Conservation (phyloP, 2,329 filamentous ascomycete species). For the Aspergillus sp. region DNA sequence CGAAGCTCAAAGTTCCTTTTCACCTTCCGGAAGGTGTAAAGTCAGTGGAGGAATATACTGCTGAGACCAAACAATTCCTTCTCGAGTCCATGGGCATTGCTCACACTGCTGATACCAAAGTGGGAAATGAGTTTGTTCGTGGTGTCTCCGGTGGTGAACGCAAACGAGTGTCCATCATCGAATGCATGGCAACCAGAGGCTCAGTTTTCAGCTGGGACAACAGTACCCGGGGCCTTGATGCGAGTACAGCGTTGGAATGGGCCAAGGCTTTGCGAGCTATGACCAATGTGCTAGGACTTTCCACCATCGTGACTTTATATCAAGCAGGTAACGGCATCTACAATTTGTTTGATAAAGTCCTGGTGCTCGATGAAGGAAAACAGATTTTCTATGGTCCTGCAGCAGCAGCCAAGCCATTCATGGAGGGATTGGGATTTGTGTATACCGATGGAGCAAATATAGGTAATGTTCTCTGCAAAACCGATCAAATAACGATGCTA, state of each 20-base stretch:
- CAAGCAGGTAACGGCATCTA: constrained; percentile 50
- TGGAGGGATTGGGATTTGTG: constrained; percentile 64
- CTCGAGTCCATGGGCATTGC: constrained; percentile 55
- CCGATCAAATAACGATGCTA: neutral
- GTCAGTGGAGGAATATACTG: constrained; percentile 54
- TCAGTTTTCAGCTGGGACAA: constrained; percentile 65
- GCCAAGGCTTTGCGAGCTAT: constrained; percentile 57
- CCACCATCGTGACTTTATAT: constrained; percentile 56
- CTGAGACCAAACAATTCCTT: constrained; percentile 52
- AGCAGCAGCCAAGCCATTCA: constrained; percentile 59
- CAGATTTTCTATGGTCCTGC: constrained; percentile 64
- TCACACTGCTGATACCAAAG: constrained; percentile 63
- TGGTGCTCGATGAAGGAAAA: constrained; percentile 63
- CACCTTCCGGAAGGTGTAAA: constrained; percentile 67
- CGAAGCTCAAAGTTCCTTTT: constrained; percentile 65
- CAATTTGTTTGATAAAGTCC: constrained; percentile 65
- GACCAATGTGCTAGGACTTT: constrained; percentile 58
- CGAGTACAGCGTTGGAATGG: constrained; percentile 60
- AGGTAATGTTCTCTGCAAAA: constrained; percentile 37
- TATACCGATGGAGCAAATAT: constrained; percentile 60
- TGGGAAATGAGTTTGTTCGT: constrained; percentile 63
- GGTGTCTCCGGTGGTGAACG: constrained; percentile 66
- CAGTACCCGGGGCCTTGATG: constrained; percentile 62
- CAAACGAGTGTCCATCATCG: constrained; percentile 66
- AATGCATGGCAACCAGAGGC: constrained; percentile 56